phyloP scores from a whole-genome alignment of 2,329 filamentous ascomycete genomes.

The Samsoniella hepiali region DNA sequence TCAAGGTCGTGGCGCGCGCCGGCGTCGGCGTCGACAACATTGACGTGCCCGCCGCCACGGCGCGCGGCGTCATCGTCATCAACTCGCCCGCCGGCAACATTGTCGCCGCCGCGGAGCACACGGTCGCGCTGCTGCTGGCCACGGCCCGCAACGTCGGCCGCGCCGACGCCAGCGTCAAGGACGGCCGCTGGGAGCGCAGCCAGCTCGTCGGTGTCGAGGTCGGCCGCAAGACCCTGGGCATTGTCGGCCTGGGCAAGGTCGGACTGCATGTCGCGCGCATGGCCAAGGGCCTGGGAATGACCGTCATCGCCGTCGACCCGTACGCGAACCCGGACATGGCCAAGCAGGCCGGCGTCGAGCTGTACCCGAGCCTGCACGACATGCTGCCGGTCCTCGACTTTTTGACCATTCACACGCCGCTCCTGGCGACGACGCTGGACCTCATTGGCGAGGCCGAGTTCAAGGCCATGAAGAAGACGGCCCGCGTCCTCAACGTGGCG shows the following conservation, averaged over 20 bases:
- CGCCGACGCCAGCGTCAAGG: constrained; percentile 66
- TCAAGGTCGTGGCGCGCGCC: constrained; percentile 76
- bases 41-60: constrained; percentile 68
- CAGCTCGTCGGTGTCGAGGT: constrained; percentile 75
- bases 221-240: constrained; percentile 70
- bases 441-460: constrained; percentile 68
- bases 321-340: constrained; percentile 74
- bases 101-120: constrained; percentile 75
- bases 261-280: constrained; percentile 78
- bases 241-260: constrained; percentile 80
- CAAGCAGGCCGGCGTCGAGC: constrained; percentile 60
- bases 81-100: constrained; percentile 80
- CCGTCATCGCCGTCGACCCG: constrained; percentile 69
- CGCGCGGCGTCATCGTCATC: constrained; percentile 72
- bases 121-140: constrained; percentile 69
- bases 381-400: constrained; percentile 70
- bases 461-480: constrained; percentile 67
- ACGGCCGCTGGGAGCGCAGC: constrained; percentile 72
- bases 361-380: constrained; percentile 54
- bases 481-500: constrained; percentile 74
- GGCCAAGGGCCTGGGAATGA: constrained; percentile 74
- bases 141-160: constrained; percentile 71
- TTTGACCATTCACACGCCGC: constrained; percentile 75
- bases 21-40: constrained; percentile 85
- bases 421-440: constrained; percentile 73